Conservation (phyloP, 176 grass and related monocot species). For the Zoysia pacifica region DNA sequence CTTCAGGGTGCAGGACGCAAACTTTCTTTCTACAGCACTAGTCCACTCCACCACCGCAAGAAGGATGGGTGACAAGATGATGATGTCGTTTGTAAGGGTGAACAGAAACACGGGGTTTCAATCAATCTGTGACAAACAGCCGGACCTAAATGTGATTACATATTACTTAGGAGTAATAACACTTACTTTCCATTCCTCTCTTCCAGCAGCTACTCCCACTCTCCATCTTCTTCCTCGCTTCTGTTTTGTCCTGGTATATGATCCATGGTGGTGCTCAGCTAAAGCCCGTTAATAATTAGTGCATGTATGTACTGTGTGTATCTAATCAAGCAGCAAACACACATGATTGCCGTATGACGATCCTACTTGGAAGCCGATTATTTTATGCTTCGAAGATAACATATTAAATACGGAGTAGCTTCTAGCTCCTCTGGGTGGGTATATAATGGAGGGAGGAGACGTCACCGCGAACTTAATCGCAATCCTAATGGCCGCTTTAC, state of each 20-base stretch:
- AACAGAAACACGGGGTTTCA: neutral
- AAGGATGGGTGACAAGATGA: neutral
- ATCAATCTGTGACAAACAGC: neutral
- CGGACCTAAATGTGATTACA: conserved; percentile 53
- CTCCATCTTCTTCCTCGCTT: conserved; percentile 4
- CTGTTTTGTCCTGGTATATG: conserved; percentile 45
- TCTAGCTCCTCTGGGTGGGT: neutral
- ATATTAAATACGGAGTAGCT: conserved; percentile 6
- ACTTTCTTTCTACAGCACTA: neutral
- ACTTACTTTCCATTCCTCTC: neutral
- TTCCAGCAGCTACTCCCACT: neutral
- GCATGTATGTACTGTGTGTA: neutral
- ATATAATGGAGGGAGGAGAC: conserved; percentile 30
- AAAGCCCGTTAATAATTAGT: neutral
- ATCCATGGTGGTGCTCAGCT: neutral
- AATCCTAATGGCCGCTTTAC: conserved; percentile 18
- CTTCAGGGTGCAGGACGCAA: neutral
- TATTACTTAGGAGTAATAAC: neutral
- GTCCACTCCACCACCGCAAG: neutral
- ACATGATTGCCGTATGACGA: conserved; percentile 37
- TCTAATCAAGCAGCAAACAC: neutral
- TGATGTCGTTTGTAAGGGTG: neutral
- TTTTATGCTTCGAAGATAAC: conserved; percentile 40
- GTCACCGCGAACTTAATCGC: conserved; percentile 13
- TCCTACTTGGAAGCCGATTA: conserved; percentile 44